Evolutionary conservation across 345 rosid species (phyloP), one percentile per base, ranked within the genome.

Genomic region (Brassica incana): DNA sequence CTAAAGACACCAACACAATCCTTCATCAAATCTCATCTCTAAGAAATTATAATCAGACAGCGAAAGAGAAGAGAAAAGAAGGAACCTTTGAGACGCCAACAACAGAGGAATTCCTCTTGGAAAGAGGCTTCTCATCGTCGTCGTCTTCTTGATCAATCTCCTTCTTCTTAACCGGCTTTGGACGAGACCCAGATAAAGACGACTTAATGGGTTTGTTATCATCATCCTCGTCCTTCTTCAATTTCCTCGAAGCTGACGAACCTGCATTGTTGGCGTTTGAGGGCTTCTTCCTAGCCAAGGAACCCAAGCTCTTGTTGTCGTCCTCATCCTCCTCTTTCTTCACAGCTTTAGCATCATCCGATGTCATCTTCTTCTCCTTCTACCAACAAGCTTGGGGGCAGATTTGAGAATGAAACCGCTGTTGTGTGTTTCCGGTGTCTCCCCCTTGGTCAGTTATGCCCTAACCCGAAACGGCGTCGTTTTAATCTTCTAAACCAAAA

Each of bases 141-240:
- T 85, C 88, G 3, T 79, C 83, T 3, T 85, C 88, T 11, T 80
- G 85, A 43, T 61, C 83, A 69, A 40, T 78, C 40, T 82, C 83
- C 79, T 81, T 85, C 75, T 85, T 86, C 33, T 64, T 65, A 0
- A 5, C 23, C 20, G 63, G 40, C 54, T 80, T 85, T 56, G 88
- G 16, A 4, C 85, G 83, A 30, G 85, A 83, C 38, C 45, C 79
- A 33, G 86, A 71, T 7, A 80, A 69, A 74, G 58, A 63, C 20
- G 48, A 67, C 64, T 59, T 82, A 7, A 75, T 60, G 36, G 85
- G 89, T 58, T 66, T 62, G 5, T 81, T 9, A 78, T 78, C 81
- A 66, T 79, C 78, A 71, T 85, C 84, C 2, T 77, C 90, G 65
- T 84, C 90, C 75, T 87, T 90, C 87, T 87, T 88, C 73, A 69